Percentiles rank a stretch among this genome's conserved stretches.
Evolutionary conservation across 2,329 filamentous ascomycete species (phyloP).

Genomic region (Tolypocladium guangdongense): DNA sequence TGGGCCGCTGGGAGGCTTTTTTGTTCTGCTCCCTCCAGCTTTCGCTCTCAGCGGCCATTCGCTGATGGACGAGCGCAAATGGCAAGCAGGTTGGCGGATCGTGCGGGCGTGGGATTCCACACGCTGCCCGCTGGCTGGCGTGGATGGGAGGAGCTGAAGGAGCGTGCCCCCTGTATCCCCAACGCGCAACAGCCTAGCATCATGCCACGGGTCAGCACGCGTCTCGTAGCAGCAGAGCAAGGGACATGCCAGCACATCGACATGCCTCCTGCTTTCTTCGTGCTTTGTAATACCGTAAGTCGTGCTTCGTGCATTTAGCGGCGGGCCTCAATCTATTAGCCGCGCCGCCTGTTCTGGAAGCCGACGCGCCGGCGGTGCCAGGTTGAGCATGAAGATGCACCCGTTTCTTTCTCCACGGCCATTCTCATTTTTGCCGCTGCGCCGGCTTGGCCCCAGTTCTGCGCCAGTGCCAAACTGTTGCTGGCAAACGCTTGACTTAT

Average conservation of each 20-base stretch:
- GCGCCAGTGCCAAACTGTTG: too few relatives aligned
- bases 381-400: neutral
- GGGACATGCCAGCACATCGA: neutral
- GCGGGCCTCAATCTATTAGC: too few relatives aligned
- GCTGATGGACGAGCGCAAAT: neutral
- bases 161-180: neutral
- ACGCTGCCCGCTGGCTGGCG: neutral
- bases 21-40: neutral
- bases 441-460: too few relatives aligned
- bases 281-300: neutral
- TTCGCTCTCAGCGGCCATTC: neutral
- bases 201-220: neutral
- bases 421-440: too few relatives aligned
- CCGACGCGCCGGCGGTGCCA: neutral
- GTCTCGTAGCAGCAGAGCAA: neutral
- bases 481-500: too few relatives aligned
- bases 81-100: neutral
- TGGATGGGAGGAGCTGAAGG: neutral
- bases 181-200: neutral
- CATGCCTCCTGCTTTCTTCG: neutral
- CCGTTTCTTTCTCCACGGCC: neutral
- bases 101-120: neutral
- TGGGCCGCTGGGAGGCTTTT: neutral
- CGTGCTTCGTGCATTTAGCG: neutral
- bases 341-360: neutral